Base-by-base conservation (phyloP, 768 basidiomycete genomes). In the Mycena leptocephala region DNA sequence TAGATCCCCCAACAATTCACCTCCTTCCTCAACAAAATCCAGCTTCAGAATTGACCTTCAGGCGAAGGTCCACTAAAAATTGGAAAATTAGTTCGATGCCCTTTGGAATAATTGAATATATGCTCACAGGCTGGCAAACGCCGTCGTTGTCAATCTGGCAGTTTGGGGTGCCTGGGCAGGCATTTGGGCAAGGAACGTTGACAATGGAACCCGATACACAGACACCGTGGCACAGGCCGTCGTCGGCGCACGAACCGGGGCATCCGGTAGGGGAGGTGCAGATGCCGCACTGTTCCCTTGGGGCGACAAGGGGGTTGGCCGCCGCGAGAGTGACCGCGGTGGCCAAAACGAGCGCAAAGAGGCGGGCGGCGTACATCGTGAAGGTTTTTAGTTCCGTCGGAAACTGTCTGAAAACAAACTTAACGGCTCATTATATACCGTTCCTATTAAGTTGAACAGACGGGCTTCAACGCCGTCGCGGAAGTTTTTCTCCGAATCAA, bases 11-110 rank as follows among this genome's bases (percentile, higher is more conserved):
- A 69, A 69, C 67, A 69, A 69, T 69, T 69, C 35, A 69, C 67
- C 67, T 69, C 67, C 67, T 69, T 69, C 67, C 37, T 69, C 67
- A 69, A 69, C 67, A 69, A 69, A 69, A 69, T 69, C 67, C 35
- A 69, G 67, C 67, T 69, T 69, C 67, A 69, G 67, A 69, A 69
- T 69, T 67, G 65, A 66, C 48, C 64, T 66, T 66, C 64, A 66
- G 46, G 64, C 64, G 46, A 66, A 66, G 64, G 51, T 68, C 53
- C 67, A 69, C 67, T 69, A 69, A 69, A 28, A 56, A 69, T 69
- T 64, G 56, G 58, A 69, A 69, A 69, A 56, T 69, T 58, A 69
- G 26, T 55, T 58, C 67, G 53, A 69, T 69, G 67, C 67, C 53
- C 67, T 56, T 69, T 58, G 67, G 53, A 69, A 30, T 69, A 69